Evolutionary conservation across 179 eudicot genomes (phyloP).

Genomic region (Gypsophila paniculata): DNA sequence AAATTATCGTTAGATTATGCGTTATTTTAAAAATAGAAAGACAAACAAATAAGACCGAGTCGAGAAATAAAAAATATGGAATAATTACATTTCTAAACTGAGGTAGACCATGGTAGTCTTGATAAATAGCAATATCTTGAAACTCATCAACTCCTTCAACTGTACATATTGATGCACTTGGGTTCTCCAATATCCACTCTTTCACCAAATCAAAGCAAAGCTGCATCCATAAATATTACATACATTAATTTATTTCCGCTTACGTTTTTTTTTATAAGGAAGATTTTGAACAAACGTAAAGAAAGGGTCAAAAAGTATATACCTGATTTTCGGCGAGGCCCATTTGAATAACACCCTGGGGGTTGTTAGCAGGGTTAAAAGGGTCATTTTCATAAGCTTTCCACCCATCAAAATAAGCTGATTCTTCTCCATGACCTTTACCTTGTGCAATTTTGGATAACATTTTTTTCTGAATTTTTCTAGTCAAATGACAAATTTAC

Average conservation of each 20-base stretch:
- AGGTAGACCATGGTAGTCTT: conserved; percentile 77
- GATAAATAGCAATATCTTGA: conserved; percentile 56
- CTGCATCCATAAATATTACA: conserved; percentile 31
- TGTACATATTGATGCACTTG: conserved; percentile 58
- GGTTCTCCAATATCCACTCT: conserved; percentile 58
- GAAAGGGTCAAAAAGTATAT: not conserved
- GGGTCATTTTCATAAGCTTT: conserved; percentile 79
- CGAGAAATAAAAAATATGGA: no score
- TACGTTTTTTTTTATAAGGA: no score
- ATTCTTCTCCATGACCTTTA: conserved; percentile 77
- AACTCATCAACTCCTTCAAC: conserved; percentile 49
- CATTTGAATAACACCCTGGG: conserved; percentile 83
- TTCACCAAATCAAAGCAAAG: conserved; percentile 59
- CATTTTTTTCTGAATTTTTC: conserved; percentile 14
- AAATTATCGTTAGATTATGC: not conserved
- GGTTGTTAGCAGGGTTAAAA: conserved; percentile 49
- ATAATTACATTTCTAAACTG: conserved; percentile 51
- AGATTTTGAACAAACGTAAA: no score
- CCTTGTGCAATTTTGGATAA: conserved; percentile 63
- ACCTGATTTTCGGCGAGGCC: conserved; percentile 93
- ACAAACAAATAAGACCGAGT: no score
- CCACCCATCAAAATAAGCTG: conserved; percentile 82
- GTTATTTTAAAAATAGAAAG: no score
- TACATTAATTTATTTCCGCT: not conserved
- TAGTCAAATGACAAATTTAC: not conserved